phyloP scores from a whole-genome alignment of 768 basidiomycete species.

The Fibroporia radiculosa region DNA sequence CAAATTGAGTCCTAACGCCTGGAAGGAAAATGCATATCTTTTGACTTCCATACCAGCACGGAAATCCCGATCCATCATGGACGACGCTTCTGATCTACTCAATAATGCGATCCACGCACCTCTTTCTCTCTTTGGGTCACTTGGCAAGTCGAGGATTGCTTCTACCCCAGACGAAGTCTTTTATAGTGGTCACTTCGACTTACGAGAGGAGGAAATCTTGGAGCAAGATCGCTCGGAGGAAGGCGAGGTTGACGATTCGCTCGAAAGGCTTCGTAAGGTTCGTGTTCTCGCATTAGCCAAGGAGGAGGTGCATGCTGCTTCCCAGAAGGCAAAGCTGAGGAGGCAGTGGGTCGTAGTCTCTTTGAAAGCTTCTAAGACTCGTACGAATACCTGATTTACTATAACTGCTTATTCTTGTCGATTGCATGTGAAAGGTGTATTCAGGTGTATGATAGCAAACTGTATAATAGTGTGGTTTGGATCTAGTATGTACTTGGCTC shows the following conservation, averaged over 20 bases:
- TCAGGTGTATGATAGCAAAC: no score
- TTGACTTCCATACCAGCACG: constrained; percentile 60
- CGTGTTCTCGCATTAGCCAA: constrained; percentile 40
- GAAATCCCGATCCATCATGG: constrained; percentile 60
- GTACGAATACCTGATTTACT: constrained; percentile 10
- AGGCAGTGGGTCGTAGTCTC: constrained; percentile 42
- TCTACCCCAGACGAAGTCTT: constrained; percentile 61
- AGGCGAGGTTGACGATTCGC: constrained; percentile 70
- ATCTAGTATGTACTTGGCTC: no score
- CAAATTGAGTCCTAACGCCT: constrained; percentile 22
- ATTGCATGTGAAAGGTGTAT: no score
- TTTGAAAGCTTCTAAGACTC: constrained; percentile 27
- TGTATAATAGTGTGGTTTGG: no score
- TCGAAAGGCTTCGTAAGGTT: constrained; percentile 46
- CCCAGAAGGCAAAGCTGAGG: constrained; percentile 31
- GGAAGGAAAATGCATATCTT: constrained; percentile 55
- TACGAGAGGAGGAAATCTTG: constrained; percentile 69
- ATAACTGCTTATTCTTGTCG: no score
- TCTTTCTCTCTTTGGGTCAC: constrained; percentile 43
- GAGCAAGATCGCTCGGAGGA: constrained; percentile 77
- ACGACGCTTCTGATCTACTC: constrained; percentile 63
- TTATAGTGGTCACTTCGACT: constrained; percentile 52
- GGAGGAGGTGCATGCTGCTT: constrained; percentile 26
- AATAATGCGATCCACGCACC: constrained; percentile 53
- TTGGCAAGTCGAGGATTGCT: constrained; percentile 16